Percentiles rank a stretch among this genome's conserved stretches.
phyloP scores from a whole-genome alignment of 768 basidiomycete genomes.

The Paxillus rubicundulus region DNA sequence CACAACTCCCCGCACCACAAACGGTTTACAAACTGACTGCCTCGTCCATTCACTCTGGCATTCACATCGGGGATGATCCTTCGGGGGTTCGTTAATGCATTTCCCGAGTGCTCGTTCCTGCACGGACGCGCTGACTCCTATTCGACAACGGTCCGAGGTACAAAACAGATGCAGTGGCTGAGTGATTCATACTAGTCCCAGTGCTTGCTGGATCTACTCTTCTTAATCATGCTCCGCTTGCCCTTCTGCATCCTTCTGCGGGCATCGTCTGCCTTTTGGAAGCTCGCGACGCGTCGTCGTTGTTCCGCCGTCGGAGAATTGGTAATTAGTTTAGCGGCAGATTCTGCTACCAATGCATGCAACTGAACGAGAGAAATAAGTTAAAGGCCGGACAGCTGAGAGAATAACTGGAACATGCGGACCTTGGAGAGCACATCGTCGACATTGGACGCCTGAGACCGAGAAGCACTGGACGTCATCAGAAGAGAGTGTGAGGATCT shows the following conservation, averaged over 20 bases:
- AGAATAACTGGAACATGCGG: conserved; percentile 3
- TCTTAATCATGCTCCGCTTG: conserved; percentile 25
- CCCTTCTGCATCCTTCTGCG: conserved; percentile 27
- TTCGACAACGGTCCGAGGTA: too few species aligned
- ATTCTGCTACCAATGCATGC: conserved; percentile 22
- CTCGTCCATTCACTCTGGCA: too few species aligned
- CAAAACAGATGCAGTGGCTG: too few species aligned
- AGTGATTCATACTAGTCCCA: conserved; percentile 22
- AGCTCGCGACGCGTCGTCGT: conserved; percentile 19
- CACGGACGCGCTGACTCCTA: too few species aligned
- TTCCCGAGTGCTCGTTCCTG: too few species aligned
- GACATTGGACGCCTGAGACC: conserved; percentile 77
- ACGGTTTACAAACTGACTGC: too few species aligned
- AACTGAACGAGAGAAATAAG: conserved; percentile 15
- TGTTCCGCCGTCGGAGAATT: conserved; percentile 25
- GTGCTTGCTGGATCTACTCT: conserved; percentile 23
- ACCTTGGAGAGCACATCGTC: conserved; percentile 73
- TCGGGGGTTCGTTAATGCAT: too few species aligned
- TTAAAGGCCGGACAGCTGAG: neutral
- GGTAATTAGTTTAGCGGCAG: conserved; percentile 23
- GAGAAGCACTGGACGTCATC: conserved; percentile 64
- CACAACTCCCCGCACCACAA: too few species aligned
- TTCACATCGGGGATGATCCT: too few species aligned
- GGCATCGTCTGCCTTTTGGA: conserved; percentile 19
- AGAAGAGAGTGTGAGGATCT: conserved; percentile 67